Percentiles rank a stretch among this genome's conserved stretches.
phyloP scores from a whole-genome alignment of 2,329 filamentous ascomycete genomes.

The Aspergillus transmontanensis region DNA sequence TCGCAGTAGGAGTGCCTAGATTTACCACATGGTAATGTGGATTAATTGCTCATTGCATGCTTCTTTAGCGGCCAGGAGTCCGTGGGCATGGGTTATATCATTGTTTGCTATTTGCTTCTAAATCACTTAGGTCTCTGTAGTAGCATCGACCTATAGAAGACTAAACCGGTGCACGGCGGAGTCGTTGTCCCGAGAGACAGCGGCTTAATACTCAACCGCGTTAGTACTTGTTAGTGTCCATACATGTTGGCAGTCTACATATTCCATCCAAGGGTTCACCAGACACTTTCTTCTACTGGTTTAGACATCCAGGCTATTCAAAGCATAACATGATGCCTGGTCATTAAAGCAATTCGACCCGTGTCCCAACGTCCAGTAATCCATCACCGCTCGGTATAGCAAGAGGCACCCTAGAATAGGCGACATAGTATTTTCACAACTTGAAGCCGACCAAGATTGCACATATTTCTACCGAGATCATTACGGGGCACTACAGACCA shows the following conservation, averaged over 20 bases:
- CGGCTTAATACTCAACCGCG: neutral
- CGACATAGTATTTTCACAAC: neutral
- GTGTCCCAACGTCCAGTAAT: neutral
- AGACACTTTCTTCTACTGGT: neutral
- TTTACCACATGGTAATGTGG: neutral
- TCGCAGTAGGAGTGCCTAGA: conserved; percentile 5
- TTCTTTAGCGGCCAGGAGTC: conserved; percentile 16
- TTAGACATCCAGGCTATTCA: neutral
- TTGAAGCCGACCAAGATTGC: neutral
- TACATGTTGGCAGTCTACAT: conserved; percentile 1
- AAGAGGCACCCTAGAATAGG: neutral
- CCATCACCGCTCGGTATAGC: neutral
- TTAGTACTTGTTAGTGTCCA: neutral
- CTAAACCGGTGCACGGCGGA: neutral
- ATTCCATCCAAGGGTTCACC: neutral
- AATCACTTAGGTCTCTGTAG: neutral
- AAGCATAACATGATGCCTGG: no score
- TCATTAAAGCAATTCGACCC: neutral
- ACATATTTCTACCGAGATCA: neutral
- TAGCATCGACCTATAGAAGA: conserved; percentile 10
- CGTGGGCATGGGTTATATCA: conserved; percentile 12
- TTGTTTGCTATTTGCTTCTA: conserved; percentile 4
- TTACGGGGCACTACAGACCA: conserved; percentile 1
- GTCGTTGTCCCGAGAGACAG: neutral
- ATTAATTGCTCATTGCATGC: conserved; percentile 10